Conservation (phyloP, 148 eudicot genomes). For the Selenicereus undatus region DNA sequence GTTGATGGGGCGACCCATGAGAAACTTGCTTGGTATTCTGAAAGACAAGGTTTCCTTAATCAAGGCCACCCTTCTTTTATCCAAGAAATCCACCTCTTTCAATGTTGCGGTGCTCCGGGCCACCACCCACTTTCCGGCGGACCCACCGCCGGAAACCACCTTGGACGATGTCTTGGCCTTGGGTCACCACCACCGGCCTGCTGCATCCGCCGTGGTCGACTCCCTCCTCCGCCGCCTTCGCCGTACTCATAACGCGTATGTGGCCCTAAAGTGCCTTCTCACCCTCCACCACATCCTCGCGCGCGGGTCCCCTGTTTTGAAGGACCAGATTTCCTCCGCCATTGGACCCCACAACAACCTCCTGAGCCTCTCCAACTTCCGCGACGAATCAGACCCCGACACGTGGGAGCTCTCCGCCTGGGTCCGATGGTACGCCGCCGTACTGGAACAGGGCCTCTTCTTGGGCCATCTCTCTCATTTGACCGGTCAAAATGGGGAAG, state of each 20-base stretch:
- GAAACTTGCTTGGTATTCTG: constrained; percentile 39
- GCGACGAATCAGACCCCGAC: constrained; percentile 31
- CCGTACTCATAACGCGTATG: constrained; percentile 35
- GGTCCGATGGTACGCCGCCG: constrained; percentile 61
- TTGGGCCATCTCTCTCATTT: constrained; percentile 6
- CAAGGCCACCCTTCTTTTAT: constrained; percentile 43
- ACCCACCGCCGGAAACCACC: constrained; percentile 41
- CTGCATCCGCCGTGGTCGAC: constrained; percentile 27
- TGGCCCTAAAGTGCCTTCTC: constrained; percentile 65
- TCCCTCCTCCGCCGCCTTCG: constrained; percentile 48
- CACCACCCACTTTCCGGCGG: constrained; percentile 42
- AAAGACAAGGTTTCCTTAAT: constrained; percentile 64
- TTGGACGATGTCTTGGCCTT: constrained; percentile 36
- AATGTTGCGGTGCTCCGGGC: constrained; percentile 46
- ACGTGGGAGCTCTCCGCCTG: constrained; percentile 49
- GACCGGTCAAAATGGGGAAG: not conserved
- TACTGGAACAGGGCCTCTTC: constrained; percentile 33
- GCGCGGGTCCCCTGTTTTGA: constrained; percentile 30
- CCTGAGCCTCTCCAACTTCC: constrained; percentile 40
- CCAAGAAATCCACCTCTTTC: constrained; percentile 32
- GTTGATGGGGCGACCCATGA: constrained; percentile 29
- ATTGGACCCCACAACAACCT: constrained; percentile 21
- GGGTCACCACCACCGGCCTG: constrained; percentile 23
- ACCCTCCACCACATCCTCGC: constrained; percentile 48
- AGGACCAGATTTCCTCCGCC: constrained; percentile 23